Conservation (phyloP, 257 asterid species). For the Fraxinus anomala region DNA sequence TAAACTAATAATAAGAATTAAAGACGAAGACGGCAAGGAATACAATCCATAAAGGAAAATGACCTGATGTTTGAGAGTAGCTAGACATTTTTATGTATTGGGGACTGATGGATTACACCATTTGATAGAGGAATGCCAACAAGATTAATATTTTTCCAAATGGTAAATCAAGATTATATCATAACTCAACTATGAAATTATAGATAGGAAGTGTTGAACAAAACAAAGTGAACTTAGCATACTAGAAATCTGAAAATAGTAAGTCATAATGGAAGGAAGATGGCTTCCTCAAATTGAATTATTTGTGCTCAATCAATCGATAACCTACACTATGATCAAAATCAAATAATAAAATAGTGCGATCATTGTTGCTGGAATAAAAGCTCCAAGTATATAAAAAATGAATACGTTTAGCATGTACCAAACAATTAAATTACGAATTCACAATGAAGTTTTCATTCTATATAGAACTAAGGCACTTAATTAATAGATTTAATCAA, state of each 20-base stretch:
- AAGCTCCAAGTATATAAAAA: conserved; percentile 74
- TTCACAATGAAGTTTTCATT: too few relatives aligned
- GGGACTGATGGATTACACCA: conserved; percentile 90
- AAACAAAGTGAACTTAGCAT: conserved; percentile 6
- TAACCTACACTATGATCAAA: conserved; percentile 91
- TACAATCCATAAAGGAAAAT: too few relatives aligned
- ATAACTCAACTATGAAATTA: conserved; percentile 2
- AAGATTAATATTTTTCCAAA: conserved; percentile 59
- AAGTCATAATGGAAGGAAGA: conserved; percentile 83
- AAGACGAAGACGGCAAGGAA: background rate
- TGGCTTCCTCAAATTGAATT: conserved; percentile 81
- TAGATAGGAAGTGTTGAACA: background rate
- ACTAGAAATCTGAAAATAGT: conserved; percentile 91
- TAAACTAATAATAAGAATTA: background rate
- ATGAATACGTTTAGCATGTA: conserved; percentile 70
- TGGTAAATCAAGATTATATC: background rate
- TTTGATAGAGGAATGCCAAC: conserved; percentile 87
- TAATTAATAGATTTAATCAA: too few relatives aligned
- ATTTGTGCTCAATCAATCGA: conserved; percentile 82
- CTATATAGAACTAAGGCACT: too few relatives aligned
- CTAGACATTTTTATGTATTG: conserved; percentile 85
- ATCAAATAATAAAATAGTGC: conserved; percentile 88
- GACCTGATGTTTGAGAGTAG: conserved; percentile 92
- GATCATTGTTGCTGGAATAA: conserved; percentile 84
- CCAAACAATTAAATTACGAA: conserved; percentile 45